These are phyloP conservation scores for Kuraishia floccosa DNA, from an alignment of 805 yeast species.

Conservation along the genomic window DNA sequence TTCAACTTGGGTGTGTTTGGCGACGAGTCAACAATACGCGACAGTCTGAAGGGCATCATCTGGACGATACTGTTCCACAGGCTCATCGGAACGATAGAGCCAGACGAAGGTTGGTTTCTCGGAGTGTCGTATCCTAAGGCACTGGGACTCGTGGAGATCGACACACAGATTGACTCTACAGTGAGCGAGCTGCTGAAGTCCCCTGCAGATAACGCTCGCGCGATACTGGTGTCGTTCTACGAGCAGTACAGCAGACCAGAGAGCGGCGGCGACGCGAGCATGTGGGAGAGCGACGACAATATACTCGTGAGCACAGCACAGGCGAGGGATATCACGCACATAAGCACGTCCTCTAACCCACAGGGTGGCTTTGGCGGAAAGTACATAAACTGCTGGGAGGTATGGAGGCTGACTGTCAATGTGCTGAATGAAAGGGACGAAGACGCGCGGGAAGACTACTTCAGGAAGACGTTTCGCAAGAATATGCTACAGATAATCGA, in stretches of 20 bases:
- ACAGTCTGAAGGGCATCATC: constrained; percentile 46
- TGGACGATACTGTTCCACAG: constrained; percentile 63
- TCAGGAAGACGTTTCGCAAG: constrained; percentile 25
- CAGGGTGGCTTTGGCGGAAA: constrained; percentile 12
- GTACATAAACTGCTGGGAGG: constrained; percentile 51
- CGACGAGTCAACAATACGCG: constrained; percentile 42
- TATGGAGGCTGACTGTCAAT: constrained; percentile 48
- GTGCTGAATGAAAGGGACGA: constrained; percentile 16
- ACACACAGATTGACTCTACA: constrained; percentile 24
- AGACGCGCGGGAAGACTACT: constrained; percentile 7
- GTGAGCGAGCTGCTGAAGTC: constrained; percentile 17
- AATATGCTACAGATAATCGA: constrained; percentile 35
- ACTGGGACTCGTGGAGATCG: constrained; percentile 33
- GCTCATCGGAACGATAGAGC: constrained; percentile 52
- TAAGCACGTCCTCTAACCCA: not conserved
- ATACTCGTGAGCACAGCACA: not conserved
- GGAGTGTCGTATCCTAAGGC: constrained; percentile 48
- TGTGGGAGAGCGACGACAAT: too few species aligned
- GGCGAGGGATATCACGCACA: not conserved
- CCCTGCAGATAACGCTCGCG: constrained; percentile 10
- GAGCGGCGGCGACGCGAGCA: not conserved
- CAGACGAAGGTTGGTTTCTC: constrained; percentile 41
- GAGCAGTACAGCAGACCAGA: constrained; percentile 6
- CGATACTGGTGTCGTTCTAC: constrained; percentile 19
- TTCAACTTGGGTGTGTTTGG: constrained; percentile 33